Evolutionary conservation across 208 protist genomes (phyloP), one percentile per base, ranked within the genome.

Genomic region (Leishmania major): DNA sequence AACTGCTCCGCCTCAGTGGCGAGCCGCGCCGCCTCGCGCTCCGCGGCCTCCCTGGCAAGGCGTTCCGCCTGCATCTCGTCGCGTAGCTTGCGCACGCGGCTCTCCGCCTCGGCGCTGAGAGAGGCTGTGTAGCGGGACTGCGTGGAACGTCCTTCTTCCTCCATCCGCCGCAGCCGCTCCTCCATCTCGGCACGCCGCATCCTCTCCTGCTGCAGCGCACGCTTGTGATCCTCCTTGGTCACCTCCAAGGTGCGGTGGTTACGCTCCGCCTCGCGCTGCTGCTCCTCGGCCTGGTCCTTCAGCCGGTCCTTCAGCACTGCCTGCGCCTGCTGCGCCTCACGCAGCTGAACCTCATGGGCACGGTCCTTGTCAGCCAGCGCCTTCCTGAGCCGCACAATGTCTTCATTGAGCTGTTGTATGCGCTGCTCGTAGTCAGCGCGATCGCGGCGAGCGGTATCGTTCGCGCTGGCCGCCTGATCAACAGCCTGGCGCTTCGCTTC

Each of bases 271-370:
- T 92, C 90, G 6, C 79, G 78, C 49, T 87, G 80, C 15, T 76
- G 71, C 31, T 91, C 81, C 64, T 83, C 84, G n/a, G 31, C 49
- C 47, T 84, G 60, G 19, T 84, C 75, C 40, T 79, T 83, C 49
- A 92, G 71, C 3, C 88, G 86, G 45, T 91, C 73, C 62, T 88
- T 77, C 70, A 91, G 60, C 7, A 78, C 67, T 17, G 81, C 82
- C 69, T 92, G 86, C 8, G 79, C 67, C 17, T 86, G 83, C 77
- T 90, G 83, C n/a, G 82, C 83, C 60, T 89, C 87, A 4, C 84
- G 82, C 60, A 89, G 67, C 80, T 89, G 83, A 3, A 75, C 83
- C n/a, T 69, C 77, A 47, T 88, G 87, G 3, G 73, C 53, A 3
- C 81, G 78, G 22, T 90, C 83, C 73, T 84, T 87, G 59, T 91